Percentiles rank a stretch among this genome's conserved stretches.
These are phyloP conservation scores for Bullera alba DNA, from an alignment of 768 basidiomycete species.

Conservation along the genomic window DNA sequence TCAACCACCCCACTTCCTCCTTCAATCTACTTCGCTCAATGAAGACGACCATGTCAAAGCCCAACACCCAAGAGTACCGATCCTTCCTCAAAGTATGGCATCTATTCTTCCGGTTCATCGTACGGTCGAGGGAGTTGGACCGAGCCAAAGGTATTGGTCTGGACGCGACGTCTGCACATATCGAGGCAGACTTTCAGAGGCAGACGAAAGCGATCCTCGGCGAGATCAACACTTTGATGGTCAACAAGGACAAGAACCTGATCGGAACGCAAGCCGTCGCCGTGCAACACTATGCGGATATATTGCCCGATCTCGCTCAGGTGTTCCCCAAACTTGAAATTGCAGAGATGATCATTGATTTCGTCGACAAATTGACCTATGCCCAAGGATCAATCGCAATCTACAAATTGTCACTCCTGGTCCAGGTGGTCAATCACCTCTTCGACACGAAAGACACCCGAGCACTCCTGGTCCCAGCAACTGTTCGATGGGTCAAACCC, in stretches of 20 bases:
- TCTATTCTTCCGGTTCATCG: slow-evolving; percentile 90
- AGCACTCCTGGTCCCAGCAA: slow-evolving; percentile 70
- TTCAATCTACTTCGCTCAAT: slow-evolving; percentile 81
- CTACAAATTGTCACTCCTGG: slow-evolving; percentile 88
- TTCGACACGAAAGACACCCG: slow-evolving; percentile 78
- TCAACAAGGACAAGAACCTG: slow-evolving; percentile 68
- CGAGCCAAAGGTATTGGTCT: slow-evolving; percentile 71
- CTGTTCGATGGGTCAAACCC: slow-evolving; percentile 90
- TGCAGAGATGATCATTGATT: slow-evolving; percentile 75
- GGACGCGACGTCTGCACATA: slow-evolving; percentile 75
- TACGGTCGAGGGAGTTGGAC: slow-evolving; percentile 80
- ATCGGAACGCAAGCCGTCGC: slow-evolving; percentile 95
- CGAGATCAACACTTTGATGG: slow-evolving; percentile 86
- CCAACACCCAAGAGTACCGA: slow-evolving; percentile 67
- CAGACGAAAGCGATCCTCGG: slow-evolving; percentile 69
- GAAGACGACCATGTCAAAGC: slow-evolving; percentile 69
- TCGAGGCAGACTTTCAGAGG: slow-evolving; percentile 75
- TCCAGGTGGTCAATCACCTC: slow-evolving; percentile 79
- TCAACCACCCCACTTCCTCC: slow-evolving; percentile 69
- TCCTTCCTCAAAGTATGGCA: slow-evolving; percentile 94
- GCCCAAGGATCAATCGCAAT: slow-evolving; percentile 81
- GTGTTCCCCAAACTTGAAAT: slow-evolving; percentile 76
- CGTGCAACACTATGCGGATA: slow-evolving; percentile 84
- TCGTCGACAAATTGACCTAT: slow-evolving; percentile 71
- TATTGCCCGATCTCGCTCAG: slow-evolving; percentile 76